phyloP scores from a whole-genome alignment of 805 yeast species.

The Candida pseudoglaebosa region DNA sequence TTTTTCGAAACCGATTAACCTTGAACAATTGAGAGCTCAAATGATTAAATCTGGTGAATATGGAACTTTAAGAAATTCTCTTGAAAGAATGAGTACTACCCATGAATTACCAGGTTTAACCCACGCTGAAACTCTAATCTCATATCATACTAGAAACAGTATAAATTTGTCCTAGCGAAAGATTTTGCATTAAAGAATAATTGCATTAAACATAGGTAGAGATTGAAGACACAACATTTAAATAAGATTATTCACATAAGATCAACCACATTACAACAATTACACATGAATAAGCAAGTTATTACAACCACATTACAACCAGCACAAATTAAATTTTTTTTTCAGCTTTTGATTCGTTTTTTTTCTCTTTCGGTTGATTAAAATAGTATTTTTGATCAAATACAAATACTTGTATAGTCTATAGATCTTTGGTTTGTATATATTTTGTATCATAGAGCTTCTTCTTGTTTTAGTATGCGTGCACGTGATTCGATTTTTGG shows the following conservation, averaged over 20 bases:
- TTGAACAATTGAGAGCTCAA: slow-evolving; percentile 32
- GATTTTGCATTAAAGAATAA: too few species aligned
- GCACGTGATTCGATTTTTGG: not conserved
- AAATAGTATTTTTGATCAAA: too few species aligned
- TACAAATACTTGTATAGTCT: too few species aligned
- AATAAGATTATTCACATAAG: too few species aligned
- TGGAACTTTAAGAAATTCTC: slow-evolving; percentile 28
- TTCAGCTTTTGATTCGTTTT: too few species aligned
- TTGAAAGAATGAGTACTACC: slow-evolving; percentile 40
- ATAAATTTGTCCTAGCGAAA: slow-evolving; percentile 27
- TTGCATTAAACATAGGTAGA: too few species aligned
- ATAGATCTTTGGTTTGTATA: not conserved
- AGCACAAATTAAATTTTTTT: too few species aligned
- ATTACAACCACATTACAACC: too few species aligned
- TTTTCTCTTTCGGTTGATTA: not conserved
- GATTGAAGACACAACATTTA: too few species aligned
- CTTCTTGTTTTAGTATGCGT: too few species aligned
- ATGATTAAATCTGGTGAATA: slow-evolving; percentile 39
- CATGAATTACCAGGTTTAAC: slow-evolving; percentile 49
- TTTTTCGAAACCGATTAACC: slow-evolving; percentile 29
- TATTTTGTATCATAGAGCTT: slow-evolving; percentile 1
- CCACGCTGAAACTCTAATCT: slow-evolving; percentile 45
- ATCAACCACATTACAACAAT: too few species aligned
- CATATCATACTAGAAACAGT: slow-evolving; percentile 40
- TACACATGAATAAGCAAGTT: too few species aligned